Evolutionary conservation across 257 asterid genomes (phyloP), one percentile per base, ranked within the genome.

Genomic region (Anisodus tanguticus): DNA sequence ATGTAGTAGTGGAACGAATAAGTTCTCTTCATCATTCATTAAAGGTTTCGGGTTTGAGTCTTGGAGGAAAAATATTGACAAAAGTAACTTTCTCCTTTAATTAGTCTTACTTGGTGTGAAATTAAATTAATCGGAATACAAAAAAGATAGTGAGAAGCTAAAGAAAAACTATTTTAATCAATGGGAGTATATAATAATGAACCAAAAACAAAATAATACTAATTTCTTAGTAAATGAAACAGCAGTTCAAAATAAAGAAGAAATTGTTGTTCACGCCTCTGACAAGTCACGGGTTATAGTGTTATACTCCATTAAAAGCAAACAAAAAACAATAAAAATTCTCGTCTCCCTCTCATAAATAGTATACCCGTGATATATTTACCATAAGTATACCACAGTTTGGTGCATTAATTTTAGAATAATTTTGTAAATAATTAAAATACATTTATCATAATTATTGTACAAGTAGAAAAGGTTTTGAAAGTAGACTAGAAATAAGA

Each of bases 231-330:
- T 0, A 69, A 39, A 45, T 72, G 16, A 72, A 72, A 45, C 17
- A 72, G 0, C 43, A 47, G 2, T 4, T 43, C 9, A 19, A 45
- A 47, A 47, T 0, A 47, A 19, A 47, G 43, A 47, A 5, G 15
- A 47, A 47, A 72, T 47, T n/a, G 41, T 19, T 47, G 41, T 47
- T 72, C 80, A 47, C 80, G 80, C 80, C 59, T 72, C 80, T 74
- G 80, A 74, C 80, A 74, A 74, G 12, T 74, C 80, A 74, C 80
- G 60, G 80, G 80, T 49, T 74, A 47, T 49, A 47, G 6, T 10
- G 60, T 41, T 10, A 47, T 74, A 9, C 26, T 22, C 26, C 26
- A 22, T 22, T 22, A 47, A 74, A 72, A 72, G 31, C n/a, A 31
- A 31, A 66, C 15, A 72, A 72, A 8, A 74, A 49, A 5, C 60